phyloP scores from a whole-genome alignment of 495 filamentous ascomycete genomes.

The Evansstolkia leycettana region DNA sequence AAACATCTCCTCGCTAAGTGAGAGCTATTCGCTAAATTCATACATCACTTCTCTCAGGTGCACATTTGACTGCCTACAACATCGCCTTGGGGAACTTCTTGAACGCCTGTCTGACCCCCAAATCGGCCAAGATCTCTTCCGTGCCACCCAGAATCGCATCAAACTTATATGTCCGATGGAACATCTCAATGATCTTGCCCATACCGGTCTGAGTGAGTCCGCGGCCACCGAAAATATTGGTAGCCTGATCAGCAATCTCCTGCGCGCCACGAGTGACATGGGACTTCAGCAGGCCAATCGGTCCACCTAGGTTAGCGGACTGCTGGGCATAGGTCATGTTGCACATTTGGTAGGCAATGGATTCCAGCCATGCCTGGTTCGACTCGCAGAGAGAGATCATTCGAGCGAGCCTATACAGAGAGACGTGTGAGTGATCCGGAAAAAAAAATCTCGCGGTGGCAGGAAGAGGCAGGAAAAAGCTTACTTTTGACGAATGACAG shows the following conservation, averaged over 20 bases:
- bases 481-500: conserved; percentile 73
- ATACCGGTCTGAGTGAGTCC: conserved; percentile 73
- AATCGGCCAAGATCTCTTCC: conserved; percentile 72
- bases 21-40: too few species aligned
- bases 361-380: conserved; percentile 78
- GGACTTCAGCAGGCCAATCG: conserved; percentile 75
- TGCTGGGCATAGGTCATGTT: conserved; percentile 74
- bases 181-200: conserved; percentile 70
- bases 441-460: not conserved
- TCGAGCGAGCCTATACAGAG: conserved; percentile 47
- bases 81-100: conserved; percentile 75
- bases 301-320: conserved; percentile 61
- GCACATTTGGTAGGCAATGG: conserved; percentile 78
- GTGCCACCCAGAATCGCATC: conserved; percentile 78
- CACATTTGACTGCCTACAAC: conserved; percentile 42
- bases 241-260: conserved; percentile 70
- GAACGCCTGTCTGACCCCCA: conserved; percentile 73
- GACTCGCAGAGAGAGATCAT: conserved; percentile 77
- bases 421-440: conserved; percentile 3
- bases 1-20: too few species aligned
- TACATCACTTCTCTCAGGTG: too few species aligned
- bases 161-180: conserved; percentile 78
- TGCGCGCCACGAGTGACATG: conserved; percentile 63
- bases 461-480: conserved; percentile 1
- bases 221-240: conserved; percentile 79